These are phyloP conservation scores for Elaeis oleifera DNA, from an alignment of 202 grass and related monocot species.

Conservation along the genomic window DNA sequence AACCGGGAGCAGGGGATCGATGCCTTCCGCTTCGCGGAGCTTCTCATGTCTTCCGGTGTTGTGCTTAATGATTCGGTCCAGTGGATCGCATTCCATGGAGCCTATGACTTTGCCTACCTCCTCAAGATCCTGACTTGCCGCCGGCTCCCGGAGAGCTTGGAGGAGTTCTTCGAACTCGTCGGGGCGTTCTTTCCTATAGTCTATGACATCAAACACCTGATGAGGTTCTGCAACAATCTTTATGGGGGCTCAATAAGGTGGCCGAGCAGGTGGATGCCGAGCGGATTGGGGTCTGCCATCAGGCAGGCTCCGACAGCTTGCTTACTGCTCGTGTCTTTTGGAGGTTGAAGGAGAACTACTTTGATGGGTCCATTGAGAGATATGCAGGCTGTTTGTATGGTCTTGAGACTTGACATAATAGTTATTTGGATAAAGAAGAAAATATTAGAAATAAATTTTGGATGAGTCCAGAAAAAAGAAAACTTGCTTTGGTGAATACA, in stretches of 20 bases:
- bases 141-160: conserved; percentile 1
- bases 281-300: conserved; percentile 12
- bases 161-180: conserved; percentile 4
- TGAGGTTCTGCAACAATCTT: conserved; percentile 11
- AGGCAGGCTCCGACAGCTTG: conserved; percentile 24
- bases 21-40: conserved; percentile 2
- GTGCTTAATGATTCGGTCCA: conserved; percentile 15
- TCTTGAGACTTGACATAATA: background rate
- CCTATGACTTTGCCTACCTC: conserved; percentile 21
- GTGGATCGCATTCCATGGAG: conserved; percentile 18
- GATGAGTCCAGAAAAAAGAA: background rate
- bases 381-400: conserved; percentile 12
- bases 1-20: conserved; percentile 15
- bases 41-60: conserved; percentile 15
- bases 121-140: conserved; percentile 20
- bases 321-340: conserved; percentile 8
- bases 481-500: background rate
- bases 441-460: conserved; percentile 18
- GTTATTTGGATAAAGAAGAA: background rate
- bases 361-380: conserved; percentile 13
- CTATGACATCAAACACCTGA: conserved; percentile 20
- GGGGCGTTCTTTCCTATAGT: conserved; percentile 9
- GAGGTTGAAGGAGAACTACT: conserved; percentile 10
- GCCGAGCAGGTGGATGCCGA: conserved; percentile 18
- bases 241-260: conserved; percentile 16